A percentile compares a stretch with the other conserved stretches of the same genome.
These are phyloP conservation scores for maize (Zea mays) DNA, from an alignment of 176 grass and related monocot genomes.

Conservation along the genomic window DNA sequence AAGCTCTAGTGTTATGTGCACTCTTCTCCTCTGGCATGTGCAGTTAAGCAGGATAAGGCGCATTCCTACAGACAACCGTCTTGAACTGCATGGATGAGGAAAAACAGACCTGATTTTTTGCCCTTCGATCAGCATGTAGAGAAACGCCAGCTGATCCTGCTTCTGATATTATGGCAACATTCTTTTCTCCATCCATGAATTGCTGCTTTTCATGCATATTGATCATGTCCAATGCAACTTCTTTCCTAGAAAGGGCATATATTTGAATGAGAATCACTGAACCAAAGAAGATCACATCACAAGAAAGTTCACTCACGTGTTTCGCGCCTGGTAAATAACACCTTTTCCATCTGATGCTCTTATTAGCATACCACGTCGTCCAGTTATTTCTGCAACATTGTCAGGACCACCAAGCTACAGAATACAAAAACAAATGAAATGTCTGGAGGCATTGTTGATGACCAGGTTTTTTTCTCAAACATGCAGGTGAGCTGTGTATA, in stretches of 20 bases:
- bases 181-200: slow-evolving; percentile 88
- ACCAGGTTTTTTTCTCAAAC: not conserved
- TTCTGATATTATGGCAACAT: slow-evolving; percentile 92
- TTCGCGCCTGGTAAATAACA: slow-evolving; percentile 82
- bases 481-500: too few species aligned
- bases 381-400: slow-evolving; percentile 97
- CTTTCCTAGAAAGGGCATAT: slow-evolving; percentile 52
- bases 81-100: slow-evolving; percentile 8
- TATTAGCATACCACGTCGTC: slow-evolving; percentile 77
- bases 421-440: slow-evolving; percentile 18
- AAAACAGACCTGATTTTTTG: slow-evolving; percentile 67
- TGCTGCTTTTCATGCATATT: slow-evolving; percentile 94
- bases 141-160: slow-evolving; percentile 94
- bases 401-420: slow-evolving; percentile 84
- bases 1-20: slow-evolving; percentile 97
- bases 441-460: slow-evolving; percentile 10
- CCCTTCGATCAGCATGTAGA: slow-evolving; percentile 85
- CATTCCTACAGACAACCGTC: not conserved
- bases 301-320: slow-evolving; percentile 59
- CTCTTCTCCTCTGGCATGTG: slow-evolving; percentile 76
- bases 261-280: slow-evolving; percentile 19
- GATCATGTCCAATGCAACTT: slow-evolving; percentile 92
- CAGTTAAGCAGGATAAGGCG: slow-evolving; percentile 11
- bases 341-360: slow-evolving; percentile 81
- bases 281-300: slow-evolving; percentile 29